Conservation (phyloP, 78 protist species). For the Cavenderia fasciculata region DNA sequence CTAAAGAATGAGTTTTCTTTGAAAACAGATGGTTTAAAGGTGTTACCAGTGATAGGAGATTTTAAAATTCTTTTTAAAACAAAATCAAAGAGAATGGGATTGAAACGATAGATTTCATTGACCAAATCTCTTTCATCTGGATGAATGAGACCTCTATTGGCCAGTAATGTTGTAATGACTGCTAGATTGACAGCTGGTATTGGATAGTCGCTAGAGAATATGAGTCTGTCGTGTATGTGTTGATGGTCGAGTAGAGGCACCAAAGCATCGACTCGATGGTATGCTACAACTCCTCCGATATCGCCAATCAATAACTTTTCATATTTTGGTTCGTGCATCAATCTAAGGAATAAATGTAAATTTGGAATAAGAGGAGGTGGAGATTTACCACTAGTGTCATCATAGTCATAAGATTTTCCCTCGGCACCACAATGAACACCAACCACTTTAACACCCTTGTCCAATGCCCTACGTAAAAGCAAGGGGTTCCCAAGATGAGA, state of each 20-base stretch:
- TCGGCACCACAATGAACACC: constrained; percentile 24
- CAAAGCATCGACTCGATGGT: not conserved
- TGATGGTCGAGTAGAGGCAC: constrained; percentile 6
- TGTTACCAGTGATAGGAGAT: constrained; percentile 8
- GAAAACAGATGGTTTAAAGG: not conserved
- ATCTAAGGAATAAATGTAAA: constrained; percentile 23
- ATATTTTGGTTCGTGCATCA: constrained; percentile 19
- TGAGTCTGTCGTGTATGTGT: not conserved
- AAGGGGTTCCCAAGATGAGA: not conserved
- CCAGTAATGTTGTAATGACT: not conserved
- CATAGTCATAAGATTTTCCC: not conserved
- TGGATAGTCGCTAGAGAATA: constrained; percentile 5
- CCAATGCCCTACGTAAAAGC: not conserved
- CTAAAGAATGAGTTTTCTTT: too few relatives aligned
- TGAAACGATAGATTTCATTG: constrained; percentile 11
- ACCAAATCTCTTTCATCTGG: constrained; percentile 13
- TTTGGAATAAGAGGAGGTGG: not conserved
- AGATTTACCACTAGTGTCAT: not conserved
- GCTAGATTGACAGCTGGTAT: constrained; percentile 12
- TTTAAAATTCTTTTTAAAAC: constrained; percentile 1
- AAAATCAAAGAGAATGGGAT: constrained; percentile 4
- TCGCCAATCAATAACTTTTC: constrained; percentile 3
- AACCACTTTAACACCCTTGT: constrained; percentile 12
- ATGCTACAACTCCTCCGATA: not conserved
- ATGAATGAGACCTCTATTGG: constrained; percentile 2